Evolutionary conservation across 768 basidiomycete species (phyloP), one percentile per base, ranked within the genome.

Genomic region (Sarcomyxa edulis): DNA sequence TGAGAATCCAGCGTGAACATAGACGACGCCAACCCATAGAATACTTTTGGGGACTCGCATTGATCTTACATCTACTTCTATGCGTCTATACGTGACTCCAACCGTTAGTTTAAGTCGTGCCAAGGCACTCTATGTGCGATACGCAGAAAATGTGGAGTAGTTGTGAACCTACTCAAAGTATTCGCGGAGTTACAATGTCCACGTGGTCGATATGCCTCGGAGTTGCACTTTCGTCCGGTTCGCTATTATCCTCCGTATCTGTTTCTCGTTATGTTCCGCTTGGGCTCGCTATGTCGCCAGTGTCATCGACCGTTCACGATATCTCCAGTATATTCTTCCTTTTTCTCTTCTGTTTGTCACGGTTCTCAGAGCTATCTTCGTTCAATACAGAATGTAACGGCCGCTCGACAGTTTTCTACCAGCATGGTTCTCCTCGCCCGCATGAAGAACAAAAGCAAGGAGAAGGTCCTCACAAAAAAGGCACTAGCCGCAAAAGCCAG

Each of bases 381-480:
- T 21, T 1, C 21, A 15, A n/a, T 39, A 24, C 29, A 40, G 39
- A 29, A 12, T 10, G 14, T 33, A 15, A 6, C n/a, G 14, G 24
- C 16, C 43, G 35, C 44, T 36, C 69, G 78, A 32, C 62, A 62
- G 32, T 84, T 87, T 53, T 75, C 73, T 19, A 72, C 72, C 3
- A 78, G 65, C 16, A 60, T 59, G 32, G 52, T 60, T 45, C 50
- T 69, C 20, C 60, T 76, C 27, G 74, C 65, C 6, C 74, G 71
- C 44, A 68, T 69, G 39, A 65, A 71, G 39, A 75, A 74, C 55
- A 52, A 54, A 34, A 49, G 62, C 12, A 77, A 73, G 53, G 69
- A 76, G 32, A 69, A 73, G 3, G 56, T 69, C n/a, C 78, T 74
- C 11, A 79, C 80, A 10, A 89, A 88, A 62, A 81, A 81, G 51